phyloP scores from a whole-genome alignment of 2,329 filamentous ascomycete genomes.

The Alternaria dauci region DNA sequence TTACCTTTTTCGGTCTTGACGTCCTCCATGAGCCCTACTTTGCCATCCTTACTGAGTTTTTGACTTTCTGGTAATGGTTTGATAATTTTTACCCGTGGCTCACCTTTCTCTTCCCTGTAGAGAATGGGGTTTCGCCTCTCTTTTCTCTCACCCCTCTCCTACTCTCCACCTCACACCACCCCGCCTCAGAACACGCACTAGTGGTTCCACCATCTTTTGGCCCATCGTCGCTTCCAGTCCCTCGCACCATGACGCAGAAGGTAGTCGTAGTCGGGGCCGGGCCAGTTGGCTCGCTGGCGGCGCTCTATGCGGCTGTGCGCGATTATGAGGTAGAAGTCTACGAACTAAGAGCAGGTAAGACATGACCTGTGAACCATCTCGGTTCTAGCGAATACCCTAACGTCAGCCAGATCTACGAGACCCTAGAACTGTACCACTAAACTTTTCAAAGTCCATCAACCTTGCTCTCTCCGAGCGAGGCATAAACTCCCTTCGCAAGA shows the following conservation, averaged over 20 bases:
- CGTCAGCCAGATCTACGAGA: conserved; percentile 79
- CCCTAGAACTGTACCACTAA: conserved; percentile 81
- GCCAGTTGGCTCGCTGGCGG: conserved; percentile 90
- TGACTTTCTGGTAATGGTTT: conserved; percentile 10
- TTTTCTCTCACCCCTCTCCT: neutral
- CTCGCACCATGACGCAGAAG: conserved; percentile 62
- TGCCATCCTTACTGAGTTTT: conserved; percentile 16
- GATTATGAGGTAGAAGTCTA: conserved; percentile 94
- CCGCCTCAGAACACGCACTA: conserved; percentile 2
- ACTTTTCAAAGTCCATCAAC: conserved; percentile 99
- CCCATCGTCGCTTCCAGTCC: neutral
- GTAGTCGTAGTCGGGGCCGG: conserved; percentile 89
- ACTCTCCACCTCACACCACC: neutral
- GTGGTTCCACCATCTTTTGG: neutral
- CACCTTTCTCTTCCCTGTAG: neutral
- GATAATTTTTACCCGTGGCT: conserved; percentile 3
- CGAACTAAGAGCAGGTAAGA: conserved; percentile 85
- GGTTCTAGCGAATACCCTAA: conserved; percentile 6
- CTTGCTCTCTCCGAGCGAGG: conserved; percentile 92
- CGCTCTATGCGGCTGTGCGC: conserved; percentile 87
- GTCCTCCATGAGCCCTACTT: conserved; percentile 25
- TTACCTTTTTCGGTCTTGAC: conserved; percentile 28
- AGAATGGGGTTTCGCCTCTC: neutral
- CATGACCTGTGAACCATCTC: conserved; percentile 1
- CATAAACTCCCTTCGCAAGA: conserved; percentile 82